These are phyloP conservation scores for Plasmodium ovale DNA, from an alignment of 169 alveolate species.

Conservation along the genomic window DNA sequence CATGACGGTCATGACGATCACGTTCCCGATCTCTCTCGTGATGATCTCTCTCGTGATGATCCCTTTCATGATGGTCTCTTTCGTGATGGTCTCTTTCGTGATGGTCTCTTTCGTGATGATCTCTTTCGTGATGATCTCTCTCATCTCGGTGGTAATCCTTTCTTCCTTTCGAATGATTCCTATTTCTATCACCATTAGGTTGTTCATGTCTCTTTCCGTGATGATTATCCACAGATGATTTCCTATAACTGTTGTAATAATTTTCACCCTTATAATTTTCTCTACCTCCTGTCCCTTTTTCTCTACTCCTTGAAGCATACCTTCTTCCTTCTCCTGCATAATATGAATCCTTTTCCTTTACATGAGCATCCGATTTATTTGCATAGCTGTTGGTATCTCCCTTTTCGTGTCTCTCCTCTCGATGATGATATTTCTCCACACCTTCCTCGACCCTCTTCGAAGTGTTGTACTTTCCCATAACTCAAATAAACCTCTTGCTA, in stretches of 20 bases:
- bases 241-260: conserved; percentile 13
- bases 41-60: not conserved
- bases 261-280: conserved; percentile 30
- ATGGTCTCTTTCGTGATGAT: conserved; percentile 2
- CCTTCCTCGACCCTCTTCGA: conserved; percentile 11
- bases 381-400: not conserved
- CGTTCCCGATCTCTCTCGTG: not conserved
- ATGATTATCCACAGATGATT: conserved; percentile 17
- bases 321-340: conserved; percentile 21
- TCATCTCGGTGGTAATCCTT: conserved; percentile 18
- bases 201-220: conserved; percentile 20
- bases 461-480: conserved; percentile 6
- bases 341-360: conserved; percentile 34
- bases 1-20: not conserved
- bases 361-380: conserved; percentile 5
- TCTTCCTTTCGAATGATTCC: conserved; percentile 23
- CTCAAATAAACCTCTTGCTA: no score
- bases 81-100: not conserved
- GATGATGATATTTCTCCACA: conserved; percentile 10
- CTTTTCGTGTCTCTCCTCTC: conserved; percentile 24
- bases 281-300: conserved; percentile 22
- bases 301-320: conserved; percentile 51
- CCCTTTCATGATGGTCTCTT: not conserved
- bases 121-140: not conserved
- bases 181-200: conserved; percentile 15